Conservation (phyloP, 768 basidiomycete species). For the Saitozyma podzolica region DNA sequence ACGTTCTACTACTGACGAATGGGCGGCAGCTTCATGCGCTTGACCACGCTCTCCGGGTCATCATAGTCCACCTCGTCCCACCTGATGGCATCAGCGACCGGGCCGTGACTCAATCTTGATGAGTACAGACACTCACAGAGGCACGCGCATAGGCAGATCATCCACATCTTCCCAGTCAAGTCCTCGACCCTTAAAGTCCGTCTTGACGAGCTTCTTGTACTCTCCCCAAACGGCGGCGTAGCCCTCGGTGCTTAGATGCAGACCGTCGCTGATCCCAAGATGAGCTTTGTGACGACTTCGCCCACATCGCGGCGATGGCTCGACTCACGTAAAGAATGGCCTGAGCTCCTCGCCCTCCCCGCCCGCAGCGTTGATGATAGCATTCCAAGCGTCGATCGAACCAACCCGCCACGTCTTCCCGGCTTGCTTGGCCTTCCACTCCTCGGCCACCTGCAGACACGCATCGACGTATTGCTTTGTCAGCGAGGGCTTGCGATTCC, state of each 20-base stretch:
- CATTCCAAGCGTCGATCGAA: constrained; percentile 27
- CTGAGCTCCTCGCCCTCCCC: constrained; percentile 23
- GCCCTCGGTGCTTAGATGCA: constrained; percentile 17
- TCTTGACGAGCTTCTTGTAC: constrained; percentile 15
- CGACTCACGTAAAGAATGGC: constrained; percentile 16
- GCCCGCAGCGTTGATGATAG: constrained; percentile 18
- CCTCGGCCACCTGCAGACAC: constrained; percentile 3
- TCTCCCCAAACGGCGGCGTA: constrained; percentile 20
- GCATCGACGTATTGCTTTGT: constrained; percentile 3
- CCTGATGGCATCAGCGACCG: constrained; percentile 4
- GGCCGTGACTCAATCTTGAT: neutral
- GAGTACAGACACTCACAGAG: constrained; percentile 4
- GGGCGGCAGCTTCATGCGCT: constrained; percentile 7
- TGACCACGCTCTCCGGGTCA: constrained; percentile 8
- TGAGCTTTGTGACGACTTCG: neutral
- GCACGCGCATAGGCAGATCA: constrained; percentile 13
- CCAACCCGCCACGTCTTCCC: constrained; percentile 22
- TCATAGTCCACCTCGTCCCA: constrained; percentile 11
- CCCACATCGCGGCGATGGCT: neutral
- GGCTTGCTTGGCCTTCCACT: constrained; percentile 8
- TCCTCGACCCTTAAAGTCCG: constrained; percentile 14
- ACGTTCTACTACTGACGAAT: neutral
- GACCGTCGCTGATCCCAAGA: constrained; percentile 14
- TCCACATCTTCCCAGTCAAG: constrained; percentile 20
- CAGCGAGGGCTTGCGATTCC: neutral